phyloP scores from a whole-genome alignment of 2,329 filamentous ascomycete genomes.

The Neophaeococcomyces mojaviensis region DNA sequence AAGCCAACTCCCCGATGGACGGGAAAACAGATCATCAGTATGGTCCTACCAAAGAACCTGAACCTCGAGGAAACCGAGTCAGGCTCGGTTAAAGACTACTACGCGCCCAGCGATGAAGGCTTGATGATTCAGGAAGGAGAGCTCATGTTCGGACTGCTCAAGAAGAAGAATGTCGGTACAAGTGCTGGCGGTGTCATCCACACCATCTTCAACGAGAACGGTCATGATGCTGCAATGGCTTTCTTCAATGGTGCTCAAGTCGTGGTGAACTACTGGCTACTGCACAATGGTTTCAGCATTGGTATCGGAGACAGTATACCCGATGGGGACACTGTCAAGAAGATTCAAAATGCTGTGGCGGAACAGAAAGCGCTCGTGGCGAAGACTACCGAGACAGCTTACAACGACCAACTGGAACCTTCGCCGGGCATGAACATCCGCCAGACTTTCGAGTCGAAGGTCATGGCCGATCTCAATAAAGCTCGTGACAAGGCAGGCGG shows the following conservation, averaged over 20 bases:
- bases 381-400: slow-evolving; percentile 67
- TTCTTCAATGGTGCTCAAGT: slow-evolving; percentile 96
- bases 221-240: slow-evolving; percentile 73
- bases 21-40: slow-evolving; percentile 92
- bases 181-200: slow-evolving; percentile 86
- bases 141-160: slow-evolving; percentile 80
- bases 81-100: slow-evolving; percentile 52
- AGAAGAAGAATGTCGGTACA: slow-evolving; percentile 91
- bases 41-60: slow-evolving; percentile 81
- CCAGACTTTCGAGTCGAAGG: slow-evolving; percentile 96
- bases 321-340: slow-evolving; percentile 72
- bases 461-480: slow-evolving; percentile 86
- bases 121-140: slow-evolving; percentile 79
- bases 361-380: slow-evolving; percentile 75
- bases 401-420: slow-evolving; percentile 81
- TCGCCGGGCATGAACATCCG: slow-evolving; percentile 96
- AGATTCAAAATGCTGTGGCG: slow-evolving; percentile 75
- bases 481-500: slow-evolving; percentile 96
- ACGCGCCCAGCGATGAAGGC: slow-evolving; percentile 66
- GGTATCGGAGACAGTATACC: slow-evolving; percentile 98
- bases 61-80: slow-evolving; percentile 60
- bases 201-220: slow-evolving; percentile 91
- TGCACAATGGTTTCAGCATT: slow-evolving; percentile 95
- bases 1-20: slow-evolving; percentile 93
- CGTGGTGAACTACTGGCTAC: slow-evolving; percentile 92